These are phyloP conservation scores for Rhodotorula diobovata DNA, from an alignment of 768 basidiomycete genomes.

Conservation along the genomic window DNA sequence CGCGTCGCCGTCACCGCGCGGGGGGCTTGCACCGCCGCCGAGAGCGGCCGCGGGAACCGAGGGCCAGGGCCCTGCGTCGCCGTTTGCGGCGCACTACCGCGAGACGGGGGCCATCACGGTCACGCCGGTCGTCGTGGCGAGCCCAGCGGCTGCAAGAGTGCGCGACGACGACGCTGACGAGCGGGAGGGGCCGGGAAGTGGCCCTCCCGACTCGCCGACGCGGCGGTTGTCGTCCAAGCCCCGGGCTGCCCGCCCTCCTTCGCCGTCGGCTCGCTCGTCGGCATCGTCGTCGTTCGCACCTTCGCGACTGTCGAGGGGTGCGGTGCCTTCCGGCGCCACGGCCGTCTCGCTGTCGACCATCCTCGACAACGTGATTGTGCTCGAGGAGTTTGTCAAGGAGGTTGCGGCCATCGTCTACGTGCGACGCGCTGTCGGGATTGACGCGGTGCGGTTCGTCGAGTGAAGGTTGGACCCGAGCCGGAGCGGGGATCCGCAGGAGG, in stretches of 20 bases:
- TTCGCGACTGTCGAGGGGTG: background rate
- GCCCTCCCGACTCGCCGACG: slow-evolving; percentile 22
- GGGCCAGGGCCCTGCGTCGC: slow-evolving; percentile 55
- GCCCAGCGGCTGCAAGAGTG: background rate
- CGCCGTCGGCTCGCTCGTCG: background rate
- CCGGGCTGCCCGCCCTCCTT: background rate
- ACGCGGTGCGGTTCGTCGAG: slow-evolving; percentile 47
- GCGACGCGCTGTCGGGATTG: slow-evolving; percentile 74
- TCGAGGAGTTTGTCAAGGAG: slow-evolving; percentile 95
- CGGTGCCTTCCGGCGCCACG: background rate
- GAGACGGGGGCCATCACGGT: slow-evolving; percentile 67
- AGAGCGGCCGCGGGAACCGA: background rate
- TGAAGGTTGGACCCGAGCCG: background rate
- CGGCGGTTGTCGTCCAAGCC: slow-evolving; percentile 12
- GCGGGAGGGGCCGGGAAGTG: slow-evolving; percentile 33
- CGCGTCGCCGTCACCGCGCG: background rate
- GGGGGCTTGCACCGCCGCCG: background rate
- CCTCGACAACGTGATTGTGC: slow-evolving; percentile 86
- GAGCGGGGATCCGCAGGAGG: background rate
- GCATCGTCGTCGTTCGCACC: background rate
- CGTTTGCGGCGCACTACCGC: slow-evolving; percentile 79
- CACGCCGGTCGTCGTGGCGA: slow-evolving; percentile 60
- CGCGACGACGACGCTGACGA: slow-evolving; percentile 44
- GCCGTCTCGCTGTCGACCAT: slow-evolving; percentile 72
- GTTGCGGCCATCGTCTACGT: slow-evolving; percentile 78